Evolutionary conservation across 345 rosid species (phyloP).

Genomic region (Boechera divaricarpa): DNA sequence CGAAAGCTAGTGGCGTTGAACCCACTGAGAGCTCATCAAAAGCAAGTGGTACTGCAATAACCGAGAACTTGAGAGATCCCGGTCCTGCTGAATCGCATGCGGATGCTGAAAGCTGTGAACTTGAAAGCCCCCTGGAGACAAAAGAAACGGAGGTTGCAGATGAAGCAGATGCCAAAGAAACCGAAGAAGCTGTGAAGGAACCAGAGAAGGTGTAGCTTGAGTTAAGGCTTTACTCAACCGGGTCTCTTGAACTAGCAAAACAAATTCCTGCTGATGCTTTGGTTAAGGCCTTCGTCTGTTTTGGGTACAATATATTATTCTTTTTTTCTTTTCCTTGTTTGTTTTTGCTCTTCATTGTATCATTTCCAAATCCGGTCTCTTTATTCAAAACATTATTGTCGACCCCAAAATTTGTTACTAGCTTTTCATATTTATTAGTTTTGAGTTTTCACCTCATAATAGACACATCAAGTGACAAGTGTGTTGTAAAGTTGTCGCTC

Average conservation of each 20-base stretch:
- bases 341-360: slow-evolving; percentile 32
- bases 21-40: not conserved
- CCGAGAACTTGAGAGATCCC: slow-evolving; percentile 17
- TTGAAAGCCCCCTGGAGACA: slow-evolving; percentile 19
- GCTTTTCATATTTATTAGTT: slow-evolving; percentile 29
- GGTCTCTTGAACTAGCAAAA: slow-evolving; percentile 31
- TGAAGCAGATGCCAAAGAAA: slow-evolving; percentile 32
- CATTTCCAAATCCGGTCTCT: slow-evolving; percentile 26
- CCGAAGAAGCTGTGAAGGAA: slow-evolving; percentile 29
- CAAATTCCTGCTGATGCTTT: slow-evolving; percentile 23
- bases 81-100: slow-evolving; percentile 26
- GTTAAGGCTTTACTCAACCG: slow-evolving; percentile 16
- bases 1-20: not conserved
- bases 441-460: not conserved
- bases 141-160: slow-evolving; percentile 37
- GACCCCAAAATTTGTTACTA: slow-evolving; percentile 30
- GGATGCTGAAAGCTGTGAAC: slow-evolving; percentile 34
- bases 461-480: not conserved
- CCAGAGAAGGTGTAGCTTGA: slow-evolving; percentile 27
- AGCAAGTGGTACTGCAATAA: not conserved
- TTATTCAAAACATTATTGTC: slow-evolving; percentile 27
- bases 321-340: slow-evolving; percentile 26
- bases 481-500: slow-evolving; percentile 20
- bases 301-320: slow-evolving; percentile 42
- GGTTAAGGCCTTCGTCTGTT: slow-evolving; percentile 28